These are phyloP conservation scores for Solanum hybrid DNA, from an alignment of 305 asterid species.

Conservation along the genomic window DNA sequence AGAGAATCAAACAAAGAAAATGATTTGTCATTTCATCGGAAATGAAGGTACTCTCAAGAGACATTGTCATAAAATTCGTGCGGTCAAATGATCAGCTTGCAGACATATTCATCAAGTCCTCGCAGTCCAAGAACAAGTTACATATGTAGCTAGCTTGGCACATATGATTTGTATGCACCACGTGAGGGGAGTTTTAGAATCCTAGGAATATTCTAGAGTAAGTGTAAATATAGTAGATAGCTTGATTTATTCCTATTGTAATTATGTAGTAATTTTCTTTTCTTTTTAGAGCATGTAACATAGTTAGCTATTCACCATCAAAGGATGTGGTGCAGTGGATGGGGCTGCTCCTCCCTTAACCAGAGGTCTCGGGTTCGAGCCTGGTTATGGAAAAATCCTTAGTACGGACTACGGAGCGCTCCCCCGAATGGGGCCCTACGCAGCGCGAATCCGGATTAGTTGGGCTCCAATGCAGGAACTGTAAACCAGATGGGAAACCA, in stretches of 20 bases:
- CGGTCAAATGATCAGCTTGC: not conserved
- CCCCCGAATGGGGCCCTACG: not conserved
- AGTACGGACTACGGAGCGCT: not conserved
- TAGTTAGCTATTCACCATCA: not conserved
- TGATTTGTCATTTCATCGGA: not conserved
- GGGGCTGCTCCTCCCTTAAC: not conserved
- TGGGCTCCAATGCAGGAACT: not conserved
- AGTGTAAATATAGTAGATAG: not conserved
- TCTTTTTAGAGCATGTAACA: not conserved
- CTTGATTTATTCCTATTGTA: not conserved
- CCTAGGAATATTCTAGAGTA: not conserved
- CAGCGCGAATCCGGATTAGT: not conserved
- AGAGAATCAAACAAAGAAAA: not conserved
- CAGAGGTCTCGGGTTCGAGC: not conserved
- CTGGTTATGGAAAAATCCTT: not conserved
- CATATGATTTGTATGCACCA: constrained; percentile 6
- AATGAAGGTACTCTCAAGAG: not conserved
- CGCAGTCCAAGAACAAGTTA: not conserved
- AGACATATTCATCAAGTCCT: not conserved
- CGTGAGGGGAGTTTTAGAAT: not conserved
- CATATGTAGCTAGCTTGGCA: not conserved
- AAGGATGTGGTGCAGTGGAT: not conserved
- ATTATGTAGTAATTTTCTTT: not conserved
- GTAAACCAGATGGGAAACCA: not conserved
- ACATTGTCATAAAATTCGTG: not conserved